Conservation (phyloP, 2,329 filamentous ascomycete species). For the Diaporthe citriasiana region DNA sequence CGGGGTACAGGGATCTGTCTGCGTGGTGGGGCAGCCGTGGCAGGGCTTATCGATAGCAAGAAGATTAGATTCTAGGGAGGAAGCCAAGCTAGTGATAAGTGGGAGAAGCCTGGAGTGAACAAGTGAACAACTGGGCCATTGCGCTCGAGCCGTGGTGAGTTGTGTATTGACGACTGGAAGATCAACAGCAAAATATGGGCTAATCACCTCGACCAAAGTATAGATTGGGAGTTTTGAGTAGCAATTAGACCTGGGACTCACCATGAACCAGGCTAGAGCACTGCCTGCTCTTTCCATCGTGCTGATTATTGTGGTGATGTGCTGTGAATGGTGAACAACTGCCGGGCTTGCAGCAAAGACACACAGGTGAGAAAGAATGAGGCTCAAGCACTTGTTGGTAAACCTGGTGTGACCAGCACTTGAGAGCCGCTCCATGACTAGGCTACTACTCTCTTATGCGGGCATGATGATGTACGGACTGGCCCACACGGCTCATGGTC, state of each 20-base stretch:
- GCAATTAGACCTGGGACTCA: not conserved
- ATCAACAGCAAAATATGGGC: not conserved
- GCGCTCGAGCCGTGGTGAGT: not conserved
- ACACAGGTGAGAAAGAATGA: not conserved
- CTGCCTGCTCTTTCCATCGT: constrained; percentile 18
- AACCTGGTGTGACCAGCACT: not conserved
- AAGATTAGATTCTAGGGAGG: not conserved
- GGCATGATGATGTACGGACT: not conserved
- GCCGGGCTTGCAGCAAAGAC: not conserved
- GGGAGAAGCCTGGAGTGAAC: not conserved
- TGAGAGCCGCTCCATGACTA: not conserved
- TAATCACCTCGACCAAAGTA: too few relatives aligned
- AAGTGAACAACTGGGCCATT: not conserved
- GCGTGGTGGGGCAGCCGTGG: constrained; percentile 7
- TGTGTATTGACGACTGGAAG: not conserved
- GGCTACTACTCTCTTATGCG: not conserved
- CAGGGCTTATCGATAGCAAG: constrained; percentile 31
- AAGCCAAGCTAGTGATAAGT: not conserved
- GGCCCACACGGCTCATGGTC: not conserved
- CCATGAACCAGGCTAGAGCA: too few relatives aligned
- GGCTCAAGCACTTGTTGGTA: not conserved
- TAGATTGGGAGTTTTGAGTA: not conserved
- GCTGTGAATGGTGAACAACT: not conserved
- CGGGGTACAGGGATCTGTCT: constrained; percentile 33
- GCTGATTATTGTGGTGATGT: not conserved